Evolutionary conservation across 805 yeast species (phyloP).

Genomic region (Tanozyma kutaoensis): DNA sequence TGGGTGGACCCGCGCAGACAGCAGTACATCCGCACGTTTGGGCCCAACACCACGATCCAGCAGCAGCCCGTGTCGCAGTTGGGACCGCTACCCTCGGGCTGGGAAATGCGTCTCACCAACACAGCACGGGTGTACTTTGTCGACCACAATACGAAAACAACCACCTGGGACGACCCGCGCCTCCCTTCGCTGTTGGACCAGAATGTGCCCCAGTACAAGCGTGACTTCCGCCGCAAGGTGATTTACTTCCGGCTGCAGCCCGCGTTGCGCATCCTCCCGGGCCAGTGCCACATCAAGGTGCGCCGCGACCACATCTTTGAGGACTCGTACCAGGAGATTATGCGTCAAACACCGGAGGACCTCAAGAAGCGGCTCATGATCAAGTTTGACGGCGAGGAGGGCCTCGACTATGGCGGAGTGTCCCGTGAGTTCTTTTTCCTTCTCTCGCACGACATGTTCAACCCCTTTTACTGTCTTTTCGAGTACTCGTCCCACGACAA

Average conservation of each 20-base stretch:
- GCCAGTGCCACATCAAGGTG: conserved; percentile 97
- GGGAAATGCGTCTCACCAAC: conserved; percentile 99
- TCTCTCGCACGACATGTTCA: conserved; percentile 96
- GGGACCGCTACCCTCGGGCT: conserved; percentile 96
- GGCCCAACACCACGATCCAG: conserved; percentile 82
- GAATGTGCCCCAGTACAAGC: conserved; percentile 97
- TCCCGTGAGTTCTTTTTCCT: conserved; percentile 95
- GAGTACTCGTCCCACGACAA: conserved; percentile 98
- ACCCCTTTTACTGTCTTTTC: conserved; percentile 93
- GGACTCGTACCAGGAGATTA: conserved; percentile 94
- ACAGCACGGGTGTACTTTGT: conserved; percentile 98
- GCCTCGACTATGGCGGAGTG: conserved; percentile 98
- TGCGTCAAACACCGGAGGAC: conserved; percentile 98
- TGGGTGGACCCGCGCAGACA: conserved; percentile 99
- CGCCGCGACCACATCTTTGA: conserved; percentile 94
- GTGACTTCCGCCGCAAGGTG: conserved; percentile 96
- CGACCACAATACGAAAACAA: conserved; percentile 97
- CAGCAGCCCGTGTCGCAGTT: conserved; percentile 96
- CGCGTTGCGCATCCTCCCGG: conserved; percentile 91
- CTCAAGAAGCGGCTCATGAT: conserved; percentile 96
- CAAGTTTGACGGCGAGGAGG: conserved; percentile 98
- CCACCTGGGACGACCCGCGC: conserved; percentile 99
- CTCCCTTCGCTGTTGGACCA: conserved; percentile 94
- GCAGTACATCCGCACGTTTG: conserved; percentile 93
- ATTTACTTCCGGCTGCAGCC: conserved; percentile 98